Evolutionary conservation across 2,329 filamentous ascomycete genomes (phyloP), one percentile per base, ranked within the genome.

Genomic region (Trichophyton simii): DNA sequence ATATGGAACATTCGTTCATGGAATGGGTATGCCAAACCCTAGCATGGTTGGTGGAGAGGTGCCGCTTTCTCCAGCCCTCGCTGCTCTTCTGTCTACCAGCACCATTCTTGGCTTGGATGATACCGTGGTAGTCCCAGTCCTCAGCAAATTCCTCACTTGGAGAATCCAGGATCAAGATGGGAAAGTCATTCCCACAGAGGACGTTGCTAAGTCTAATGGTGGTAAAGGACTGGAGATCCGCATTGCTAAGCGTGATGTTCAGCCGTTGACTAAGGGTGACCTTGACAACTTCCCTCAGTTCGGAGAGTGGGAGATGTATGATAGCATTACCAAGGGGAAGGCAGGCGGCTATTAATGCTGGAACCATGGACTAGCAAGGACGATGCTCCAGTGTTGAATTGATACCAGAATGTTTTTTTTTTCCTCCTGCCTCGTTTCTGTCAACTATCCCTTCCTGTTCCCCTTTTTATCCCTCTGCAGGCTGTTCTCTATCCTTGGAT

Each of bases 1-100:
- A 0, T 80, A 86, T 65, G 81, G 80, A 15, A 75, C 84, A 13
- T 83, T 85, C 58, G 62, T 66, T 48, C 62, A 67, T 2, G 46
- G 59, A 34, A 54, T 34, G 18, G 58, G 58, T 18, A 28, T 57
- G 59, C 15, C 42, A 13, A 42, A 36, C 11, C 31, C 42, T n/a
- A 46, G 28, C 9, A 52, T 58, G 41, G 34, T 61, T 38, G 8
- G 41, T 46, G 42, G 31, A 13, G 7, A 63, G 58, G 59, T 65
- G 13, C 64, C 64, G 0, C 64, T 68, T 22, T 67, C 66, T 1
- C 65, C 65, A 13, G 58, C 65, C 15, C 54, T 68, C 18, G 67
- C 64, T 1, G 60, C 58, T 13, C 59, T 64, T 22, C 50, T 52
- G 15, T 59, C 55, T 2, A 60, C 57, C 22, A 46, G 61, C 1